phyloP scores from a whole-genome alignment of 225 moss, liverwort and hornwort species.

The Pseudisothecium myosuroides region DNA sequence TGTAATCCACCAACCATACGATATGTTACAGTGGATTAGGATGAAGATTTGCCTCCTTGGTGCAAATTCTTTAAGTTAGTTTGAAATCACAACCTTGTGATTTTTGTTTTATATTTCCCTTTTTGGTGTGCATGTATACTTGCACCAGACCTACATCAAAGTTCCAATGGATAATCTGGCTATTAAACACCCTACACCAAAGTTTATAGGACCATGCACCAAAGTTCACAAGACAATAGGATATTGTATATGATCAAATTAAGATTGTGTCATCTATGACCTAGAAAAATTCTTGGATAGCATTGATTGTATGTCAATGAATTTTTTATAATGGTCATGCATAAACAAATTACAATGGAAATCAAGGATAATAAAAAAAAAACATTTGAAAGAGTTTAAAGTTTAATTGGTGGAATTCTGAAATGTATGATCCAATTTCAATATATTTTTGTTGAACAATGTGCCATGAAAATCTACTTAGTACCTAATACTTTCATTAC shows the following conservation, averaged over 20 bases:
- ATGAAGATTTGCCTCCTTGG: background rate
- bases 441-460: too few species aligned
- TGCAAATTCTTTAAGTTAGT: background rate
- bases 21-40: background rate
- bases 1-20: background rate
- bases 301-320: rapidly evolving
- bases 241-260: background rate
- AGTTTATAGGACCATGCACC: background rate
- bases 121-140: background rate
- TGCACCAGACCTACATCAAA: background rate
- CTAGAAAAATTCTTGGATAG: too few species aligned
- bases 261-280: background rate
- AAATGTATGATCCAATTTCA: background rate
- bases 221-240: background rate
- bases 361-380: too few species aligned
- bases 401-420: background rate
- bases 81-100: background rate
- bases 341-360: background rate
- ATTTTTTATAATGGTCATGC: rapidly evolving
- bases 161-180: too few species aligned
- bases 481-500: background rate
- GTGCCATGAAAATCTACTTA: too few species aligned
- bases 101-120: too few species aligned
- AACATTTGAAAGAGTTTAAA: background rate
- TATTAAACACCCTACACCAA: background rate